Conservation (phyloP, 805 yeast species). For the Saccharomycopsis amapae region DNA sequence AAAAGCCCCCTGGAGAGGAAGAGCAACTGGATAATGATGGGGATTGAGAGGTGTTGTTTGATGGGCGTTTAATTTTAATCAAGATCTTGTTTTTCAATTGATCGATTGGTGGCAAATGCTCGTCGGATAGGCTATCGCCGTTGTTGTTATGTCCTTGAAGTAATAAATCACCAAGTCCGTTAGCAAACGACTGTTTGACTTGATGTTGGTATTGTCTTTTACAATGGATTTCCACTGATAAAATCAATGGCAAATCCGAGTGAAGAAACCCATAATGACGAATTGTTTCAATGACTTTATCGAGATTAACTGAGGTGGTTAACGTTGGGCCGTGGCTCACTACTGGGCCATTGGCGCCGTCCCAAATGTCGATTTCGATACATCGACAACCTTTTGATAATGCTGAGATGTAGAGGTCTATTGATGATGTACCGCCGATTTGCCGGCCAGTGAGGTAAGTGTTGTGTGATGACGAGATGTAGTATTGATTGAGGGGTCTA, state of each 20-base stretch:
- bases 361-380: slow-evolving; percentile 95
- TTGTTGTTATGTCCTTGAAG: slow-evolving; percentile 34
- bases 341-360: slow-evolving; percentile 70
- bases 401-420: slow-evolving; percentile 82
- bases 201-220: slow-evolving; percentile 56
- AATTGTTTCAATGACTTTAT: slow-evolving; percentile 64
- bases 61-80: slow-evolving; percentile 66
- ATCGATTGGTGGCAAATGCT: slow-evolving; percentile 60
- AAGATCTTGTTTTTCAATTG: slow-evolving; percentile 64
- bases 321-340: slow-evolving; percentile 88
- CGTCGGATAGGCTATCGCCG: slow-evolving; percentile 10
- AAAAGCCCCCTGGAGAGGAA: slow-evolving; percentile 24
- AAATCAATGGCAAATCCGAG: slow-evolving; percentile 75
- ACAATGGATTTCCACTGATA: slow-evolving; percentile 85
- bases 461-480: slow-evolving; percentile 88
- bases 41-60: slow-evolving; percentile 8
- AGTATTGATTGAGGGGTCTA: slow-evolving; percentile 75
- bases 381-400: slow-evolving; percentile 91
- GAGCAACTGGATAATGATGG: slow-evolving; percentile 18
- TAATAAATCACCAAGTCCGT: slow-evolving; percentile 53
- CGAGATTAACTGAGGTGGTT: slow-evolving; percentile 63
- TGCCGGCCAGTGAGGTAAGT: slow-evolving; percentile 88
- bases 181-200: slow-evolving; percentile 45
- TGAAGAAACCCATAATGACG: slow-evolving; percentile 84
- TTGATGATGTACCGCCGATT: slow-evolving; percentile 77